These are phyloP conservation scores for Cutaneotrichosporon spelunceum DNA, from an alignment of 1,284 basidiomycete species.

Conservation along the genomic window DNA sequence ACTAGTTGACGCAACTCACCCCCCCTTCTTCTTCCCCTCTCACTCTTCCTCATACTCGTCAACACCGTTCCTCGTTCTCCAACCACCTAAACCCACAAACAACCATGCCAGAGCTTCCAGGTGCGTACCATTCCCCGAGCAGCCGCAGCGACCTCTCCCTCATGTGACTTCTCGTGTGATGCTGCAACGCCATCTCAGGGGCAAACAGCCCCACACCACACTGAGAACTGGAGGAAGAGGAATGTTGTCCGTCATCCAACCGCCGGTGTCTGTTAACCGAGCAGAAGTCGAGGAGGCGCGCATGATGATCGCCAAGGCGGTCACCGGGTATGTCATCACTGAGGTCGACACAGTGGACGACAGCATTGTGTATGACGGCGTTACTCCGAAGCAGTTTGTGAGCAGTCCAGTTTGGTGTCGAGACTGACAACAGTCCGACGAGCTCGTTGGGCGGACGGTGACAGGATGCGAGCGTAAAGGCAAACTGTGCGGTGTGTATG, in stretches of 20 bases:
- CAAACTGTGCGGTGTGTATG: slow-evolving; percentile 56
- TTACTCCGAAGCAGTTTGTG: slow-evolving; percentile 65
- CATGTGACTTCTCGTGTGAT: background rate
- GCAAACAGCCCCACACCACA: background rate
- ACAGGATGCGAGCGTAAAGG: slow-evolving; percentile 65
- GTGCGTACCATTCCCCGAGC: slow-evolving; percentile 40
- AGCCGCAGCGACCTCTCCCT: background rate
- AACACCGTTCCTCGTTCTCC: background rate
- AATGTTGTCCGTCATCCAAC: background rate
- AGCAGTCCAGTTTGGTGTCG: slow-evolving; percentile 33
- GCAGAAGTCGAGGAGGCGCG: slow-evolving; percentile 70
- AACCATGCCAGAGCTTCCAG: slow-evolving; percentile 65
- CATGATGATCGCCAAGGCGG: slow-evolving; percentile 59
- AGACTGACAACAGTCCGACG: slow-evolving; percentile 56
- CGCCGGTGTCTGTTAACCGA: background rate
- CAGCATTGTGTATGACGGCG: slow-evolving; percentile 65
- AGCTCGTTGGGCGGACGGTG: slow-evolving; percentile 62
- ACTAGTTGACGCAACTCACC: slow-evolving; percentile 2
- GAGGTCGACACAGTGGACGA: slow-evolving; percentile 65
- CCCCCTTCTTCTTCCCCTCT: background rate
- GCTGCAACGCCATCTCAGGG: background rate
- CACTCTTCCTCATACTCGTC: background rate
- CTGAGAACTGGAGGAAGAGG: background rate
- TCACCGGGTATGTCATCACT: slow-evolving; percentile 59
- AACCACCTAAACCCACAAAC: background rate